Conservation (phyloP, 306 rosid genomes). For the Lablab purpureus region DNA sequence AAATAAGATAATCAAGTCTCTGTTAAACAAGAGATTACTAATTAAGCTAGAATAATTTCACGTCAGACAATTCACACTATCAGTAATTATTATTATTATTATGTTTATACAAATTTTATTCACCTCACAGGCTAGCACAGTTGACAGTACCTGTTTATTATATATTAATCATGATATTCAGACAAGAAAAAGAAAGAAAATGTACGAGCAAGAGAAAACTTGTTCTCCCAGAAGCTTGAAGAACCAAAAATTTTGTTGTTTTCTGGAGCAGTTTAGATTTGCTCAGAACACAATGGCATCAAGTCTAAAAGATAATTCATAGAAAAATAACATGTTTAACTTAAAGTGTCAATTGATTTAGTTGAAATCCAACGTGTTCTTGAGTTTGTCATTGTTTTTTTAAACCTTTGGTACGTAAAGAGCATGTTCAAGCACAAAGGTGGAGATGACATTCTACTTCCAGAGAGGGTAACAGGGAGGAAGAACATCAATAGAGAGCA, state of each 20-base stretch:
- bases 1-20: too few relatives aligned
- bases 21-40: too few relatives aligned
- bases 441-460: not conserved
- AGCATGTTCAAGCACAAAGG: not conserved
- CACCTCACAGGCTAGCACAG: not conserved
- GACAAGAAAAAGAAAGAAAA: not conserved
- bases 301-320: not conserved
- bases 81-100: too few relatives aligned
- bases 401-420: not conserved
- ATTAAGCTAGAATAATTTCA: too few relatives aligned
- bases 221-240: not conserved
- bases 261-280: not conserved
- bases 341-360: not conserved
- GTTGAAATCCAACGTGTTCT: not conserved
- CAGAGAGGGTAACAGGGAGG: too few relatives aligned
- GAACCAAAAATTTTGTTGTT: not conserved
- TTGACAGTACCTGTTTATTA: not conserved
- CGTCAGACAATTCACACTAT: too few relatives aligned
- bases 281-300: not conserved
- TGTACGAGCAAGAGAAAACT: not conserved
- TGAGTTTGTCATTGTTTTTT: not conserved
- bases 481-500: constrained; percentile 1
- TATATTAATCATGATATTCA: not conserved
- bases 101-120: not conserved
- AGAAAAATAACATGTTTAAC: not conserved